Evolutionary conservation across 2,329 filamentous ascomycete species (phyloP), one percentile per base, ranked within the genome.

Genomic region (Colletotrichum godetiae): DNA sequence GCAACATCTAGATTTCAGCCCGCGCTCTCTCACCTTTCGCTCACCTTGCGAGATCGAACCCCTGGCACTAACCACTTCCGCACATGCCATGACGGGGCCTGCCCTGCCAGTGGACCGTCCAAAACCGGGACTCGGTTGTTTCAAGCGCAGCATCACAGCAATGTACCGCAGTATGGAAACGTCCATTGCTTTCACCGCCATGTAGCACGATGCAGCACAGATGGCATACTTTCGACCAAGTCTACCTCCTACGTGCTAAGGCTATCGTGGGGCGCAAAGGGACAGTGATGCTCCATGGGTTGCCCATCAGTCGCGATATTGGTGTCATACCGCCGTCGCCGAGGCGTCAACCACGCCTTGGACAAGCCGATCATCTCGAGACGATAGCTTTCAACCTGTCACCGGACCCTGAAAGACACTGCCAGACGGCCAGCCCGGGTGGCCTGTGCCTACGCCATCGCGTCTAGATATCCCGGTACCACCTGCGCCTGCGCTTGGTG

Each of bases 71-170:
- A 31, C 10, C 24, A 22, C 6, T 24, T 15, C 52, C 49, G 69
- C 67, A 59, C 61, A 52, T 53, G 24, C 37, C 60, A 31, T 53
- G 42, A 52, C 69, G 13, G 53, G 69, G 69, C 52, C 42, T 64
- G 66, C 65, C 66, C 66, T 72, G 69, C 46, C 59, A 57, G 70
- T 27, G 59, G 66, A 64, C 31, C 70, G 64, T 27, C 29, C 59
- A 63, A 55, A 70, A 69, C 70, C 59, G 70, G 70, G 66, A 73
- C 59, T 69, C 55, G 66, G 66, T 58, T 70, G 70, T 73, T 73
- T 73, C 66, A 70, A 73, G 59, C 42, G 13, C 19, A 37, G 67
- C 59, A 69, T 53, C 55, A 65, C 27, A 33, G 24, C 56, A 37
- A 49, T 33, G 10, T 46, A n/a, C n/a, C n/a, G n/a, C n/a, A n/a